Evolutionary conservation across 345 rosid species (phyloP), one percentile per base, ranked within the genome.

Genomic region (Abelmoschus esculentus): DNA sequence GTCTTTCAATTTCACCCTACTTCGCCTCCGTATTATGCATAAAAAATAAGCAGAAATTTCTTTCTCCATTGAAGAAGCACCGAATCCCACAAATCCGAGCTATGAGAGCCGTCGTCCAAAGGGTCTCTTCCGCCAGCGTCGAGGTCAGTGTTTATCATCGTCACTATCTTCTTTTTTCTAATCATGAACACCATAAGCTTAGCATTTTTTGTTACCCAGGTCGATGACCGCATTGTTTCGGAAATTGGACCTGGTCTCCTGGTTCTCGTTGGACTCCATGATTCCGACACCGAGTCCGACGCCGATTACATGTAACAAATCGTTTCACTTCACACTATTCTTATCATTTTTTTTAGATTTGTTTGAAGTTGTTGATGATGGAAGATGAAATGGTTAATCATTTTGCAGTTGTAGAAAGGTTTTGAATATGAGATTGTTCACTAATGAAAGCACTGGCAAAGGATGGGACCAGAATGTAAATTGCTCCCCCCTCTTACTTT

Each of bases 221-320:
- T 91, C 17, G 97, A 93, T 14, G 97, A 91, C 17, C 71, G 68
- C 68, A 60, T 82, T 5, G 91, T 91, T 11, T 93, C 97, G 70
- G 89, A 89, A 76, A 91, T 93, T 19, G 96, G 97, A 0, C 90
- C 92, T 4, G 97, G 97, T 68, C 91, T 93, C 34, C 87, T 91
- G 42, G 96, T 91, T 38, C 80, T 86, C 69, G 84, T 89, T 6
- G 97, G 96, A 28, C 64, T 91, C 66, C 98, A 93, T 77, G 96
- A 88, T 52, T 82, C 85, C 64, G 97, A 93, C 71, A 70, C 95
- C 42, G 88, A 86, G 17, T 50, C 90, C 63, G 97, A 89, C 22
- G 88, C 95, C 66, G 92, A 88, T 72, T 89, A 86, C 84, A 86
- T 91, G 97, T 91, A 78, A 52, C 70, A 9, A 31, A 19, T 15